Base-by-base conservation (phyloP, 2,329 filamentous ascomycete genomes). In the Apiospora marii region DNA sequence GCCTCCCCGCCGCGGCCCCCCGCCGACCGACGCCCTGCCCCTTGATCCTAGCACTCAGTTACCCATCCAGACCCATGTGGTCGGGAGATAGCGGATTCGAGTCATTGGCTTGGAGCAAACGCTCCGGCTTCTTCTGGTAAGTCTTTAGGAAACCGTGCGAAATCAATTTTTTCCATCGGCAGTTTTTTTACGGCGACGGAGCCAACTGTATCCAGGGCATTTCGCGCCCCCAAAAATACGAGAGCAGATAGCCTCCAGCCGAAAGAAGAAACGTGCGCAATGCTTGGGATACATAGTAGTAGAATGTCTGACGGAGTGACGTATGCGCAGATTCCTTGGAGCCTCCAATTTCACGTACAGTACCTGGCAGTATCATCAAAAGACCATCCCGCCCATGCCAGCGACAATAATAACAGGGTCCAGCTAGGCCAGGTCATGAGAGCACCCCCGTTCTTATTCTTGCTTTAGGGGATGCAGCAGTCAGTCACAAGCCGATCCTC, bases 401-500 rank as follows among this genome's bases (percentile, higher is more conserved):
- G 53, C 53, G 30, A 61, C 53, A 37, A 61, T 41, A 61, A 37
- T 61, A 61, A 61, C 53, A 61, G 53, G 53, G 53, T 61, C 53
- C 53, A 61, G 53, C 53, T 61, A 61, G 53, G 30, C 37, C 53
- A 37, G 53, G 53, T 61, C 53, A 61, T 61, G 53, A 61, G 53
- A 22, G 30, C 53, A 30, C 53, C 27, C 51, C 27, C 53, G 53
- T 61, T 37, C 53, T n/a, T 61, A 37, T 37, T 41, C 37, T 41
- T 61, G 8, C 30, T 16, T 13, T n/a, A 61, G 53, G 53, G 53
- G 53, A 61, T 61, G 53, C 53, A 61, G 53, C 53, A 61, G 30
- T 61, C 53, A 61, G 53, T 61, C 53, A 61, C 53, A 61, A 61
- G 67, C 67, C 67, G 44, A 69, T 69, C 67, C 48, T 49, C 14